A percentile compares a stretch with the other conserved stretches of the same genome.
phyloP scores from a whole-genome alignment of 208 protist species.

The Plasmodiophora brassicae region DNA sequence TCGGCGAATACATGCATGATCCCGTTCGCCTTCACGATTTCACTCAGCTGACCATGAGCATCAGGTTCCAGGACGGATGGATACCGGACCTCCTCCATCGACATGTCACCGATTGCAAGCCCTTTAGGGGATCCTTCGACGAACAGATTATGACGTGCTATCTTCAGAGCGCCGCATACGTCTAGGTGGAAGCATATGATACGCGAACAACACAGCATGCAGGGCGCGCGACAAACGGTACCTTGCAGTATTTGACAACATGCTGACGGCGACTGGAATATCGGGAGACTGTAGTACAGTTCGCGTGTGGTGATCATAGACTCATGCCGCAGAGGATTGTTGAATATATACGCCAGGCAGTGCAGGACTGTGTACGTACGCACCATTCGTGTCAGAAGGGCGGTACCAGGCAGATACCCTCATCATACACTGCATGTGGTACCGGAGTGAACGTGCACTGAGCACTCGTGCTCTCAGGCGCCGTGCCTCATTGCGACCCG shows the following conservation, averaged over 20 bases:
- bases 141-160: neutral
- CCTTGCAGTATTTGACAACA: neutral
- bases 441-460: no score
- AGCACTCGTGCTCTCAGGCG: no score
- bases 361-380: neutral
- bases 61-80: no score
- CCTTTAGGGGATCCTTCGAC: slow-evolving; percentile 22
- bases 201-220: neutral
- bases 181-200: neutral
- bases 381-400: no score
- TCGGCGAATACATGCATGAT: neutral
- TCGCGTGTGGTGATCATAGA: neutral
- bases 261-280: neutral
- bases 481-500: no score
- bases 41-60: neutral
- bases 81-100: neutral
- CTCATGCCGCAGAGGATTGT: neutral
- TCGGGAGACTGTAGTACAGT: neutral
- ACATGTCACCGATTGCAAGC: neutral
- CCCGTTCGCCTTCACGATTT: neutral
- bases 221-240: neutral
- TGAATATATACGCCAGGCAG: neutral
- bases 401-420: no score
- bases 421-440: no score
- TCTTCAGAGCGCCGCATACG: neutral